Percentiles rank a stretch among this genome's conserved stretches.
These are phyloP conservation scores for Globisporangium cylindrosporum DNA, from an alignment of 352 stramenopile genomes.

Conservation along the genomic window DNA sequence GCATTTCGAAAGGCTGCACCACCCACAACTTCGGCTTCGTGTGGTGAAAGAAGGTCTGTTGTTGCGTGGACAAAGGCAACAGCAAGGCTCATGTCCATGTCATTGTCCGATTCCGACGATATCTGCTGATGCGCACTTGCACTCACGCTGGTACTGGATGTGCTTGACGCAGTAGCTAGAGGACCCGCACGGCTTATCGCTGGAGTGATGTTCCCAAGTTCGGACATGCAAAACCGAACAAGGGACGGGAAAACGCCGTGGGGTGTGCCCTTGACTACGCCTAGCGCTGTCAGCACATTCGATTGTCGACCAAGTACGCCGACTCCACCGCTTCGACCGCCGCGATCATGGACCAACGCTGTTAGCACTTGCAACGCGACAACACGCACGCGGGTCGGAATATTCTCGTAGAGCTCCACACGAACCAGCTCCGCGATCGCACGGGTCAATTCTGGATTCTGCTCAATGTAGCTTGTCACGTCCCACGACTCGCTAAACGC, in stretches of 20 bases:
- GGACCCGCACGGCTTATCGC: constrained; percentile 4
- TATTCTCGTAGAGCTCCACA: constrained; percentile 58
- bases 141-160: not conserved
- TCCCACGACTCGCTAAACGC: constrained; percentile 74
- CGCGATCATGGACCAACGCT: constrained; percentile 74
- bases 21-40: constrained; percentile 63
- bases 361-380: constrained; percentile 69
- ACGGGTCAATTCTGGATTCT: constrained; percentile 72
- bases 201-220: constrained; percentile 43
- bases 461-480: constrained; percentile 75
- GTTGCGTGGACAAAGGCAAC: constrained; percentile 88
- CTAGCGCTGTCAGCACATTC: constrained; percentile 71
- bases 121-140: not conserved
- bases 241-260: constrained; percentile 82
- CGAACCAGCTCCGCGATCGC: constrained; percentile 73
- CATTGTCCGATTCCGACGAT: constrained; percentile 42
- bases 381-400: constrained; percentile 59
- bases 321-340: constrained; percentile 57
- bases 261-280: constrained; percentile 72
- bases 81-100: constrained; percentile 88
- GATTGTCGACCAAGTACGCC: constrained; percentile 76
- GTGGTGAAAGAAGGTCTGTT: constrained; percentile 60
- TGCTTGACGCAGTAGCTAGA: constrained; percentile 8
- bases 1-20: constrained; percentile 52
- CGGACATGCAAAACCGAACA: constrained; percentile 74